Conservation (phyloP, 768 basidiomycete genomes). For the Lactifluus echinatus region DNA sequence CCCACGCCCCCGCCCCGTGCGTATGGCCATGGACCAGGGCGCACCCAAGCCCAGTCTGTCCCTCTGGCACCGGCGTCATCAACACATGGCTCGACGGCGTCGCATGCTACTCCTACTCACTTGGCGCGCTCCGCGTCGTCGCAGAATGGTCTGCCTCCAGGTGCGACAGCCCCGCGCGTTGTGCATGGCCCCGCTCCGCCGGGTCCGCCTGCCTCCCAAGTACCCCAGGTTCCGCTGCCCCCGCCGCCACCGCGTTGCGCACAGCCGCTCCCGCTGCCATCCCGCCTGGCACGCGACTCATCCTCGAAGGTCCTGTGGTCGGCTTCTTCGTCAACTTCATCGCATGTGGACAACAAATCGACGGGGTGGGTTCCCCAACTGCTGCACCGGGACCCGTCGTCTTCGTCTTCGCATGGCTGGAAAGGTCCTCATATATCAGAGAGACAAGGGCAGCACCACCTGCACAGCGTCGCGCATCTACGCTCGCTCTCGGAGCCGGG, state of each 20-base stretch:
- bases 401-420: slow-evolving; percentile 7
- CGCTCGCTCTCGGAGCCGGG: slow-evolving; percentile 25
- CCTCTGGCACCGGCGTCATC: neutral
- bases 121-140: neutral
- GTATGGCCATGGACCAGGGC: neutral
- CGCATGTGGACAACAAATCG: slow-evolving; percentile 8
- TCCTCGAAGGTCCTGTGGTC: neutral
- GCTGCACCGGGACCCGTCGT: slow-evolving; percentile 10
- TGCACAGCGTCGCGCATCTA: slow-evolving; percentile 9
- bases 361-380: slow-evolving; percentile 2
- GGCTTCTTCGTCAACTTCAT: slow-evolving; percentile 9
- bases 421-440: neutral
- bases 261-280: neutral
- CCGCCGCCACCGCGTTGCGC: slow-evolving; percentile 1
- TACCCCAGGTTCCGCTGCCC: neutral
- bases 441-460: slow-evolving; percentile 2
- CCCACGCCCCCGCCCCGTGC: neutral
- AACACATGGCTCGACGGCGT: neutral
- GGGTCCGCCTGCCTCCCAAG: neutral
- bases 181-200: neutral
- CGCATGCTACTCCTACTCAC: neutral
- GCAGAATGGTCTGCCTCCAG: neutral
- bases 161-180: slow-evolving; percentile 2
- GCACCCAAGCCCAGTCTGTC: neutral
- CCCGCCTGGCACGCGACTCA: neutral